These are phyloP conservation scores for Rhizomucor miehei DNA, from an alignment of 371 early-diverging fungal species.

Conservation along the genomic window DNA sequence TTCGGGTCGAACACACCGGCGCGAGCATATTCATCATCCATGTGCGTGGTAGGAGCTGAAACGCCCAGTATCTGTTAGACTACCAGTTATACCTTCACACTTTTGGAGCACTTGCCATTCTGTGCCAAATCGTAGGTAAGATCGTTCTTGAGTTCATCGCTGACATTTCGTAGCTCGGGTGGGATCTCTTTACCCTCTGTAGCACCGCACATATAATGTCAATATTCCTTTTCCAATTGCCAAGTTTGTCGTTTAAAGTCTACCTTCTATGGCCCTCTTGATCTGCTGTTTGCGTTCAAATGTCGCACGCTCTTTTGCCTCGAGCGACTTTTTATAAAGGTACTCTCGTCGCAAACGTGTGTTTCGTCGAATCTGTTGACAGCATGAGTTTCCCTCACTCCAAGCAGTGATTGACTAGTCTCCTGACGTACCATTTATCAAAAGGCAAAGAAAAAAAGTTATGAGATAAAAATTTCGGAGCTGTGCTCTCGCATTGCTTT, in stretches of 20 bases:
- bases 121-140: slow-evolving; percentile 89
- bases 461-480: neutral
- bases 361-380: slow-evolving; percentile 71
- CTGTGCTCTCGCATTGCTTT: no score
- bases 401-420: no score
- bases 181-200: slow-evolving; percentile 88
- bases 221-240: neutral
- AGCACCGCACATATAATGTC: neutral
- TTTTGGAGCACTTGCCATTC: slow-evolving; percentile 43
- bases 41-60: slow-evolving; percentile 75
- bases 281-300: slow-evolving; percentile 92
- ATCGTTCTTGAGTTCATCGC: slow-evolving; percentile 71
- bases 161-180: slow-evolving; percentile 77
- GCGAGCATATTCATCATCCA: slow-evolving; percentile 96
- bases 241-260: slow-evolving; percentile 15
- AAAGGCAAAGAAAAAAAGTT: neutral
- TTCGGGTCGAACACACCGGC: slow-evolving; percentile 95
- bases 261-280: slow-evolving; percentile 88
- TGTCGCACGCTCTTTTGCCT: slow-evolving; percentile 85
- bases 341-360: slow-evolving; percentile 89
- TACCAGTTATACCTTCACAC: neutral
- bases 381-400: neutral
- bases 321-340: slow-evolving; percentile 92
- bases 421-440: neutral
- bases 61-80: no score